Evolutionary conservation across 108 stramenopile genomes (phyloP).

Genomic region (Mayamaea pseudoterrestris): DNA sequence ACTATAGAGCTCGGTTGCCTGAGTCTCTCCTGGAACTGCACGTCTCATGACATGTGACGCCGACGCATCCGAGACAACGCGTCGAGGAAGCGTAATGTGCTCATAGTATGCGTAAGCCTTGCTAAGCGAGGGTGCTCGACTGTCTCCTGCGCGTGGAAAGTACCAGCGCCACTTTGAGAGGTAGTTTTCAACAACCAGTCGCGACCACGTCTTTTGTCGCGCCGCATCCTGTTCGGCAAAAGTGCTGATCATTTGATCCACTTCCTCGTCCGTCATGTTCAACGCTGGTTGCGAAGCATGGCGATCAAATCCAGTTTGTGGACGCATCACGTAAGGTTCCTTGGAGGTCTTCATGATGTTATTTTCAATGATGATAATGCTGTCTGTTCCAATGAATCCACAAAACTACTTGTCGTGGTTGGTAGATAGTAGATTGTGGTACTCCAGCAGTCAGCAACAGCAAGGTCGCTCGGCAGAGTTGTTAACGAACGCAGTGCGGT

Average conservation of each 20-base stretch:
- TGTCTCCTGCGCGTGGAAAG: constrained; percentile 30
- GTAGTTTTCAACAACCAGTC: constrained; percentile 38
- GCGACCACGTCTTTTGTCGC: constrained; percentile 35
- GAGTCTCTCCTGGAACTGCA: constrained; percentile 47
- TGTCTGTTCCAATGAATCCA: no score
- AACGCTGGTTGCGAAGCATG: background rate
- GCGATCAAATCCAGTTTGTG: background rate
- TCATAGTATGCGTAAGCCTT: constrained; percentile 63
- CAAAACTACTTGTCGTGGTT: no score
- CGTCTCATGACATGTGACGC: constrained; percentile 20
- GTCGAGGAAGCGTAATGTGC: constrained; percentile 58
- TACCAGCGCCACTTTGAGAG: constrained; percentile 36
- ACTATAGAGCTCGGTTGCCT: constrained; percentile 40
- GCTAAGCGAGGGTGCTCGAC: constrained; percentile 20
- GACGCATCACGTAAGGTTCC: no score
- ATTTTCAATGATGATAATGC: no score
- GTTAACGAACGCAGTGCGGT: no score
- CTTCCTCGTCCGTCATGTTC: constrained; percentile 21
- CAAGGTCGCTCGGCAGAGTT: no score
- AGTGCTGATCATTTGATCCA: constrained; percentile 12
- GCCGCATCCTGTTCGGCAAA: constrained; percentile 18
- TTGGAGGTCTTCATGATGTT: no score
- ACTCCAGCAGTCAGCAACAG: no score
- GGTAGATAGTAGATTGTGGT: no score
- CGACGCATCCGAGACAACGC: constrained; percentile 12